phyloP scores from a whole-genome alignment of 1,139 yeast genomes.

The Suhomyces atakaporum region DNA sequence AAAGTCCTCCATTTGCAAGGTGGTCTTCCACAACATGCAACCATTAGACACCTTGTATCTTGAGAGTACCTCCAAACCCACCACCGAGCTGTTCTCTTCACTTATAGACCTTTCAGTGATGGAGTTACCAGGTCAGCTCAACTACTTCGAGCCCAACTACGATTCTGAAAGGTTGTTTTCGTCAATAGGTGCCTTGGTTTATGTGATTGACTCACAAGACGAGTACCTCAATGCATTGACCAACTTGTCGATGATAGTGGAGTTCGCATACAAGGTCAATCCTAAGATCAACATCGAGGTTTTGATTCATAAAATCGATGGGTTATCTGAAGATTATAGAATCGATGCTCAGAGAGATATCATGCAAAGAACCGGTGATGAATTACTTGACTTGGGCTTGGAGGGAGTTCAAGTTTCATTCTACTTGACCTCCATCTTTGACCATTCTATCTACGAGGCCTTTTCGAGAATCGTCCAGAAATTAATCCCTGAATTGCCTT shows the following conservation, averaged over 20 bases:
- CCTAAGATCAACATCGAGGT: constrained; percentile 90
- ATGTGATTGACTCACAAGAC: constrained; percentile 93
- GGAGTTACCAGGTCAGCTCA: constrained; percentile 94
- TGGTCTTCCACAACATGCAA: constrained; percentile 94
- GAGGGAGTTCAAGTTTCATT: constrained; percentile 91
- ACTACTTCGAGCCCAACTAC: constrained; percentile 80
- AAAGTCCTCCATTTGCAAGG: constrained; percentile 90
- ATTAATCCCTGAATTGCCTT: constrained; percentile 83
- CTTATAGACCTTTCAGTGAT: constrained; percentile 87
- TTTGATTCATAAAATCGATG: constrained; percentile 92
- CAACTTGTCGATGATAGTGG: constrained; percentile 84
- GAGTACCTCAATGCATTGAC: constrained; percentile 91
- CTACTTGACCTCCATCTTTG: constrained; percentile 90
- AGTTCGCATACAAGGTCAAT: constrained; percentile 82
- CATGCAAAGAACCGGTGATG: constrained; percentile 95
- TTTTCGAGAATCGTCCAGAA: constrained; percentile 91
- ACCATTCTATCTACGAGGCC: constrained; percentile 94
- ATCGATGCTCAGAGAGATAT: constrained; percentile 95
- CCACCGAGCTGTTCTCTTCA: constrained; percentile 74
- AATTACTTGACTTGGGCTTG: constrained; percentile 80
- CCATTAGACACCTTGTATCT: constrained; percentile 89
- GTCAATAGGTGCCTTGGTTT: constrained; percentile 89
- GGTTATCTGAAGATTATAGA: constrained; percentile 88
- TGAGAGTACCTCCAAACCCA: constrained; percentile 88
- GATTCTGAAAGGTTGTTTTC: constrained; percentile 78